Conservation (phyloP, 2,329 filamentous ascomycete species). For the Diaporthe sp. region DNA sequence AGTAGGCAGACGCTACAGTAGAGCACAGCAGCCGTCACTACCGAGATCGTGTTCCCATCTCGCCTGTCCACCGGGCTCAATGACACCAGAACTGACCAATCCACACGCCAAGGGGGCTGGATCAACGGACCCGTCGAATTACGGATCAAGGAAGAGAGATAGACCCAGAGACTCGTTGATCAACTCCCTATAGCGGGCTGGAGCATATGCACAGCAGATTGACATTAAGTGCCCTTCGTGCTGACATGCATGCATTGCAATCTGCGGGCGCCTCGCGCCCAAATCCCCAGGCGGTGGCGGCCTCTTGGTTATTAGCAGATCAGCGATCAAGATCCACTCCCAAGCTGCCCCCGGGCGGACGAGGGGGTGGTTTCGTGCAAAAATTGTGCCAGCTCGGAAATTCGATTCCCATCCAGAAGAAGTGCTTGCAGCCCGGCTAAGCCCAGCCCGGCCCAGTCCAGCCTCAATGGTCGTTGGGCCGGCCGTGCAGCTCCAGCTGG, state of each 20-base stretch:
- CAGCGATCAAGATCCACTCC: conserved; percentile 13
- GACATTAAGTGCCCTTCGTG: background rate
- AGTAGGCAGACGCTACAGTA: background rate
- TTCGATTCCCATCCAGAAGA: conserved; percentile 5
- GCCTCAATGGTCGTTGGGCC: background rate
- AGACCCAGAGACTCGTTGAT: background rate
- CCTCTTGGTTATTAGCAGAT: conserved; percentile 6
- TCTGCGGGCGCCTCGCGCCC: background rate
- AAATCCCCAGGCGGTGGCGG: background rate
- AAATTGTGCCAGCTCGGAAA: conserved; percentile 19
- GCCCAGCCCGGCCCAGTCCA: background rate
- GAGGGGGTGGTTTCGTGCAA: background rate
- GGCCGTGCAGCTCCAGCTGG: conserved; percentile 18
- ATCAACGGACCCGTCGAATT: background rate
- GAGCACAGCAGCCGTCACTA: background rate
- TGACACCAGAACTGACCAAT: background rate
- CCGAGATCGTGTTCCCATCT: background rate
- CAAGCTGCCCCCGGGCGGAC: background rate
- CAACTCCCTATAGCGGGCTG: conserved; percentile 4
- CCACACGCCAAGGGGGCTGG: background rate
- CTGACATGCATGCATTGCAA: conserved; percentile 26
- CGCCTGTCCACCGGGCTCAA: background rate
- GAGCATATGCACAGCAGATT: conserved; percentile 17
- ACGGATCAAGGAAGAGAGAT: background rate
- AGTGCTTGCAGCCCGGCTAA: conserved; percentile 21